Conservation (phyloP, 768 basidiomycete genomes). For the Gloeopeniophorella convolvens region DNA sequence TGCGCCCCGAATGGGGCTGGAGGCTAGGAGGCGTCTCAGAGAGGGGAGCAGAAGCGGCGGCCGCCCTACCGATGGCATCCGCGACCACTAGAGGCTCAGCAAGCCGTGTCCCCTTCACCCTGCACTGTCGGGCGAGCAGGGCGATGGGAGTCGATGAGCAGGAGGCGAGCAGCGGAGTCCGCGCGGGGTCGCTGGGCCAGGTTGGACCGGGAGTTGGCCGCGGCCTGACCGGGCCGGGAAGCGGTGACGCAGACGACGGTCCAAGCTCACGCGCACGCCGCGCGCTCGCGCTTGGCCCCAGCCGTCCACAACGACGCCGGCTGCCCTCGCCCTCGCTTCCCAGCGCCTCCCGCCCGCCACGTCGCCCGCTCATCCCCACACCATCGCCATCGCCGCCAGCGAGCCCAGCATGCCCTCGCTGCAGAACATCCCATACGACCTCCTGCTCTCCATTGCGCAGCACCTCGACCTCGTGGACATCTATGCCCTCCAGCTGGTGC, state of each 20-base stretch:
- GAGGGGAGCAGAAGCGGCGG: no score
- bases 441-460: slow-evolving; percentile 59
- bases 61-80: no score
- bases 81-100: no score
- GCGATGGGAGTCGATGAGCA: no score
- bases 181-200: neutral
- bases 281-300: neutral
- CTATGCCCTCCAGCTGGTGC: slow-evolving; percentile 54
- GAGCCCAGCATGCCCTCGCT: slow-evolving; percentile 24
- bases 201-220: no score
- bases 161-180: no score
- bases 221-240: slow-evolving; percentile 10
- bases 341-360: neutral
- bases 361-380: neutral
- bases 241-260: neutral
- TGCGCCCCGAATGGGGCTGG: no score
- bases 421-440: slow-evolving; percentile 56
- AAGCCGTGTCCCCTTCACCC: no score
- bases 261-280: neutral
- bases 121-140: no score
- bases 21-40: no score
- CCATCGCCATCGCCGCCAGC: neutral
- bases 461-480: slow-evolving; percentile 58
- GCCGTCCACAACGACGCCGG: neutral
- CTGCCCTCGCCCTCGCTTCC: neutral